A percentile compares a stretch with the other conserved stretches of the same genome.
Evolutionary conservation across 2,329 filamentous ascomycete species (phyloP).

Genomic region (Periglandula ipomoeae): DNA sequence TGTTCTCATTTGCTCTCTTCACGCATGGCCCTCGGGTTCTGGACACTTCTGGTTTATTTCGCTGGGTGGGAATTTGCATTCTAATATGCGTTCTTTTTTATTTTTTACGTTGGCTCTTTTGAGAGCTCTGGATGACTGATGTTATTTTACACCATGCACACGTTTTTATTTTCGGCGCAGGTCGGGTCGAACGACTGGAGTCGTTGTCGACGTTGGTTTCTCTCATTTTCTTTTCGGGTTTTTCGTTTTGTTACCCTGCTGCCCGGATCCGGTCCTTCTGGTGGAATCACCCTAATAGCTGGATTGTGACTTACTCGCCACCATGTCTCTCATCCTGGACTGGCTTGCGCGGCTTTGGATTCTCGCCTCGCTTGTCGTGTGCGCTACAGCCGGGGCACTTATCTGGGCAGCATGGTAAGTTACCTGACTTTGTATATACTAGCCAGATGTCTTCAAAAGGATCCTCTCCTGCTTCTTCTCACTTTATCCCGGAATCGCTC

Average conservation of each 20-base stretch:
- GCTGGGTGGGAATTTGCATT: conserved; percentile 13
- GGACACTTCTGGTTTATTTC: conserved; percentile 10
- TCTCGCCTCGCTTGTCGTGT: conserved; percentile 13
- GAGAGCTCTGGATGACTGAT: conserved; percentile 23
- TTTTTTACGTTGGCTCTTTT: neutral
- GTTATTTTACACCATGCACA: conserved; percentile 16
- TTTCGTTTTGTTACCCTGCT: conserved; percentile 21
- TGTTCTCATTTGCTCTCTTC: neutral
- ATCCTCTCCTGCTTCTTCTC: conserved; percentile 13
- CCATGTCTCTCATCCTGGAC: conserved; percentile 8
- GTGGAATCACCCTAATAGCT: conserved; percentile 17
- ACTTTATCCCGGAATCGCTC: neutral
- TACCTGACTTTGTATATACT: conserved; percentile 43
- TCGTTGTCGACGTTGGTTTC: neutral
- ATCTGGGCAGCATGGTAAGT: conserved; percentile 47
- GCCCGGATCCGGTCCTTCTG: conserved; percentile 21
- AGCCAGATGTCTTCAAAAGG: conserved; percentile 34
- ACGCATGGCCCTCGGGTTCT: conserved; percentile 2
- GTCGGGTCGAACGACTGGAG: conserved; percentile 10
- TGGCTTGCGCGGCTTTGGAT: conserved; percentile 9
- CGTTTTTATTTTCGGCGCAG: conserved; percentile 17
- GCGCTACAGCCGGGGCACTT: conserved; percentile 18
- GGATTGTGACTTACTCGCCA: conserved; percentile 11
- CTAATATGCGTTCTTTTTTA: neutral
- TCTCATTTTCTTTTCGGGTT: conserved; percentile 10